phyloP scores from a whole-genome alignment of 208 protist genomes.

The Kentomonas sorsogonicus region DNA sequence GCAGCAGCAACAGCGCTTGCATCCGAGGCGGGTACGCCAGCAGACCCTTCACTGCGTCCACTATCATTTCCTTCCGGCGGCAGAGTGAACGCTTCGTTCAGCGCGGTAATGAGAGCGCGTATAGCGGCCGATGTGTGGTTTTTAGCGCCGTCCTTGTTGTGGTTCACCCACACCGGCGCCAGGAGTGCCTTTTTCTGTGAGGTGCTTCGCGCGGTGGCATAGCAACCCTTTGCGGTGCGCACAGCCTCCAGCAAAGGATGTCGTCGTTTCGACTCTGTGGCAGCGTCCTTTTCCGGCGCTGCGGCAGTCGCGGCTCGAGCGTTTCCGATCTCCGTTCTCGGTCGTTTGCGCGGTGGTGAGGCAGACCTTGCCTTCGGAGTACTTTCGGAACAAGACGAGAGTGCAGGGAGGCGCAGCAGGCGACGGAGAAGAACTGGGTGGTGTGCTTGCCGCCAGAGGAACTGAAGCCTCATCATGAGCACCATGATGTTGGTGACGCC shows the following conservation, averaged over 20 bases:
- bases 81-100: slow-evolving; percentile 47
- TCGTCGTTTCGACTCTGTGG: too few relatives aligned
- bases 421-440: slow-evolving; percentile 44
- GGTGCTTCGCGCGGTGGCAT: slow-evolving; percentile 11
- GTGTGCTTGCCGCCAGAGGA: slow-evolving; percentile 51
- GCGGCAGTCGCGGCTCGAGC: too few relatives aligned
- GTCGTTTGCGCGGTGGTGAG: too few relatives aligned
- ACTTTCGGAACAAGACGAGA: too few relatives aligned
- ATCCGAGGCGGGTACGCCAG: too few relatives aligned
- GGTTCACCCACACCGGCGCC: slow-evolving; percentile 58
- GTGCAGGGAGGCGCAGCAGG: slow-evolving; percentile 42
- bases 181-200: slow-evolving; percentile 29
- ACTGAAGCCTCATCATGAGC: slow-evolving; percentile 39
- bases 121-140: slow-evolving; percentile 51
- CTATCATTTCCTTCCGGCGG: too few relatives aligned
- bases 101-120: slow-evolving; percentile 20
- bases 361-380: too few relatives aligned
- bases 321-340: too few relatives aligned
- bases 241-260: slow-evolving; percentile 24
- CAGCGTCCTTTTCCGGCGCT: too few relatives aligned
- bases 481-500: slow-evolving; percentile 36
- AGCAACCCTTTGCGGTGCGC: slow-evolving; percentile 12
- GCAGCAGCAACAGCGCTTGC: neutral
- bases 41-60: too few relatives aligned
- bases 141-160: slow-evolving; percentile 26